These are phyloP conservation scores for Urtica urens DNA, from an alignment of 306 rosid genomes.

Conservation along the genomic window DNA sequence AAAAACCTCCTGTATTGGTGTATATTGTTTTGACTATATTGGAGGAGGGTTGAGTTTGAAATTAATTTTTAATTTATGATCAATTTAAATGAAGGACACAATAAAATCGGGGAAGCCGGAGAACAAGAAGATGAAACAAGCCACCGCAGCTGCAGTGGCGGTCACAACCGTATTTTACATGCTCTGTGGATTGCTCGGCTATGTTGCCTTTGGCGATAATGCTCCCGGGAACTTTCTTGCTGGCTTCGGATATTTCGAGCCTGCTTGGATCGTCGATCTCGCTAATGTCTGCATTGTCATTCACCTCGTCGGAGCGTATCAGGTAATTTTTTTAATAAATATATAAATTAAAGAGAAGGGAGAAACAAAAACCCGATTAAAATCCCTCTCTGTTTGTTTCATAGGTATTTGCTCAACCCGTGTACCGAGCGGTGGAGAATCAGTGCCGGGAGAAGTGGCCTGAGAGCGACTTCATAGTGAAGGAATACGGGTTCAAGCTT, in stretches of 20 bases:
- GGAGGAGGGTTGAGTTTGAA: background rate
- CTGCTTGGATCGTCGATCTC: conserved; percentile 67
- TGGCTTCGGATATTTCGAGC: conserved; percentile 49
- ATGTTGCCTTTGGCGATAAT: conserved; percentile 70
- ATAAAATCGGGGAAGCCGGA: conserved; percentile 68
- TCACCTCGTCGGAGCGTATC: conserved; percentile 72
- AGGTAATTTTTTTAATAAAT: too few relatives aligned
- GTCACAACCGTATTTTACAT: conserved; percentile 56
- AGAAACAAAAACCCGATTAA: background rate
- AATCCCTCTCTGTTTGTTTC: background rate
- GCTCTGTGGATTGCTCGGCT: conserved; percentile 56
- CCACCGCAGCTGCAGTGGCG: conserved; percentile 48
- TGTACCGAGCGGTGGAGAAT: conserved; percentile 45
- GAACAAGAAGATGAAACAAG: conserved; percentile 58
- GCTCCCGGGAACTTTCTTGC: conserved; percentile 86
- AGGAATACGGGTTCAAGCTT: conserved; percentile 24
- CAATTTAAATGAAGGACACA: conserved; percentile 44
- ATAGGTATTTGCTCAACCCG: conserved; percentile 69
- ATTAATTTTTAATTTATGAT: background rate
- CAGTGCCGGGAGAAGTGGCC: conserved; percentile 39
- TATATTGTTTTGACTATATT: background rate
- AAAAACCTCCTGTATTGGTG: background rate
- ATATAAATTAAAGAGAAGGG: background rate
- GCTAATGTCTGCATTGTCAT: conserved; percentile 65
- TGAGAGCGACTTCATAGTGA: conserved; percentile 15